These are phyloP conservation scores for Aquanectria penicillioides DNA, from an alignment of 2,329 filamentous ascomycete species.

Conservation along the genomic window DNA sequence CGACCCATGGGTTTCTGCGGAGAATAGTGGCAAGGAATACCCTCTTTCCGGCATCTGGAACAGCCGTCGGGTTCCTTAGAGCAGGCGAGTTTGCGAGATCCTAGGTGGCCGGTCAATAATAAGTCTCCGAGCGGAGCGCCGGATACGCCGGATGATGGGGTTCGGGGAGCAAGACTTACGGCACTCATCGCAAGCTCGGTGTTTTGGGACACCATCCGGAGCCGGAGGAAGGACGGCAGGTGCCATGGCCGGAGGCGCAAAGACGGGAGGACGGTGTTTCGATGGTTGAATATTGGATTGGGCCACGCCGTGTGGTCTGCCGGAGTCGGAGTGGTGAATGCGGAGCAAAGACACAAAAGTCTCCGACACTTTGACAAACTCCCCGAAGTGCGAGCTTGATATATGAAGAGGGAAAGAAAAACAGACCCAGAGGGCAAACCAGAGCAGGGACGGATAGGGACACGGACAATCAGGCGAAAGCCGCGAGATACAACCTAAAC, in stretches of 20 bases:
- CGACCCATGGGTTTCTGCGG: constrained; percentile 74
- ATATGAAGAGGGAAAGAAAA: constrained; percentile 21
- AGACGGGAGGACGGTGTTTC: neutral
- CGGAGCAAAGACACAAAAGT: constrained; percentile 17
- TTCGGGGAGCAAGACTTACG: constrained; percentile 57
- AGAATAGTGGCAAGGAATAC: constrained; percentile 69
- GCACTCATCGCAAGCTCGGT: constrained; percentile 74
- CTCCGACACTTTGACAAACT: constrained; percentile 17
- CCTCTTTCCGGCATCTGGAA: constrained; percentile 66
- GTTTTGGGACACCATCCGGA: constrained; percentile 53
- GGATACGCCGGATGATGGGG: constrained; percentile 9
- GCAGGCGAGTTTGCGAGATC: constrained; percentile 71
- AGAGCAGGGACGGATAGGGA: neutral
- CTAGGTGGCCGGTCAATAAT: constrained; percentile 51
- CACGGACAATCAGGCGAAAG: neutral
- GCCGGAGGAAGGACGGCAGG: constrained; percentile 22
- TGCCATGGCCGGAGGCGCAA: constrained; percentile 30
- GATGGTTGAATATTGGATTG: neutral
- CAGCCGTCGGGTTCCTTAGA: constrained; percentile 71
- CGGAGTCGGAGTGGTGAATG: neutral
- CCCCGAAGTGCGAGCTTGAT: constrained; percentile 19
- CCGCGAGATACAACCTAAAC: constrained; percentile 13
- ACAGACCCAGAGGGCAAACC: no score
- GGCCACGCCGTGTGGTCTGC: neutral
- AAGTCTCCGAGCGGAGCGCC: constrained; percentile 39